Conservation (phyloP, 2,329 filamentous ascomycete genomes). For the Aspergillus sp. region DNA sequence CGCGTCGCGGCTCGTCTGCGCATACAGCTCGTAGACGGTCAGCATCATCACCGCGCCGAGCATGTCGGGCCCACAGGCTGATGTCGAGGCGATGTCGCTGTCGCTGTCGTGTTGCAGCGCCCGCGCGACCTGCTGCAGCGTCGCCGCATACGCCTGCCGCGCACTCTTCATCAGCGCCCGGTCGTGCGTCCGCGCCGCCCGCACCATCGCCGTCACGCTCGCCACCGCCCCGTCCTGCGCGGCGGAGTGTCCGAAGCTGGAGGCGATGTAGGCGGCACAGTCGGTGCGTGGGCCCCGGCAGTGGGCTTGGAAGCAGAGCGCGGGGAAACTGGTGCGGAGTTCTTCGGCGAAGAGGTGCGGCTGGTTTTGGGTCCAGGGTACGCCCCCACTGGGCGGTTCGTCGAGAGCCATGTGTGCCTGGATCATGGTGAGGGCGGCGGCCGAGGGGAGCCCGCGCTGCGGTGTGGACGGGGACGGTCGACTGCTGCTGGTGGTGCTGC, state of each 20-base stretch:
- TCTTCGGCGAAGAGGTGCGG: constrained; percentile 25
- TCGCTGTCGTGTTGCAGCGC: constrained; percentile 26
- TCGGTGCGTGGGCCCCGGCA: constrained; percentile 24
- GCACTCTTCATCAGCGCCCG: constrained; percentile 20
- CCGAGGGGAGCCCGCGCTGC: neutral
- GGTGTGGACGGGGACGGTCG: neutral
- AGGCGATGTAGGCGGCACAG: constrained; percentile 23
- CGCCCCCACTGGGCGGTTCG: constrained; percentile 7
- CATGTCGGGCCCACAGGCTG: no score
- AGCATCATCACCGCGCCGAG: constrained; percentile 37
- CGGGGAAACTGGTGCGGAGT: constrained; percentile 27
- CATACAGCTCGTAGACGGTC: constrained; percentile 41
- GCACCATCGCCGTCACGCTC: constrained; percentile 27
- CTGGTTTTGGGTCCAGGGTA: no score
- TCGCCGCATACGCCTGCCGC: constrained; percentile 31
- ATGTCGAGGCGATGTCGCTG: no score
- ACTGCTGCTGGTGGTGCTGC: neutral
- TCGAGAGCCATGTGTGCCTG: neutral
- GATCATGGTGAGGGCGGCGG: constrained; percentile 15
- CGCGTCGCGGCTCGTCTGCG: constrained; percentile 33
- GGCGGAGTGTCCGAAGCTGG: constrained; percentile 21
- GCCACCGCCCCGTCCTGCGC: constrained; percentile 27
- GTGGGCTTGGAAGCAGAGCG: constrained; percentile 26
- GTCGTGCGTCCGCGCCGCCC: constrained; percentile 25
- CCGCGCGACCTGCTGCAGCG: constrained; percentile 29